A percentile compares a stretch with the other conserved stretches of the same genome.
phyloP scores from a whole-genome alignment of 768 basidiomycete genomes.

The Suillus discolor region DNA sequence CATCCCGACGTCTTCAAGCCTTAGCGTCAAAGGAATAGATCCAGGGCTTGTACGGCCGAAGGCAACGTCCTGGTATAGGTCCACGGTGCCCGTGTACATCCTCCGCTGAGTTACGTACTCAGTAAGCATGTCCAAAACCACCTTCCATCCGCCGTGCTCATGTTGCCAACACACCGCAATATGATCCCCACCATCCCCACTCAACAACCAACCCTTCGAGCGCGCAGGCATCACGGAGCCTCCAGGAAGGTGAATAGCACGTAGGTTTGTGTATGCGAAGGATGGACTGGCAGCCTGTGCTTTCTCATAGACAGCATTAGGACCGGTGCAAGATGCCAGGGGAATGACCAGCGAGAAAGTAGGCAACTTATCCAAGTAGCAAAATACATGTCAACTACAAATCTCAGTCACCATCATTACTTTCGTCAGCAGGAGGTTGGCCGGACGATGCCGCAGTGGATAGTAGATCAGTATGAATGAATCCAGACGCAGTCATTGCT shows the following conservation, averaged over 20 bases:
- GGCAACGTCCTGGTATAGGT: slow-evolving; percentile 50
- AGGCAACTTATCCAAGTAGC: slow-evolving; percentile 71
- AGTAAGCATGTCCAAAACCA: slow-evolving; percentile 79
- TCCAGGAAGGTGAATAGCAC: slow-evolving; percentile 74
- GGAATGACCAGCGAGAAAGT: slow-evolving; percentile 79
- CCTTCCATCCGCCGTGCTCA: slow-evolving; percentile 83
- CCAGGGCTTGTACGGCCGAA: slow-evolving; percentile 48
- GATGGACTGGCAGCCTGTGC: slow-evolving; percentile 52
- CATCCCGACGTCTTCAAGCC: slow-evolving; percentile 71
- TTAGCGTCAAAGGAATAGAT: slow-evolving; percentile 44
- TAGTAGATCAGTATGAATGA: slow-evolving; percentile 72
- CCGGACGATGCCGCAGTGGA: slow-evolving; percentile 48
- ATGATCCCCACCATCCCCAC: slow-evolving; percentile 64
- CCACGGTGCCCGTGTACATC: slow-evolving; percentile 40
- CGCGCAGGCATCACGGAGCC: slow-evolving; percentile 69
- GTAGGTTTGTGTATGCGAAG: slow-evolving; percentile 63
- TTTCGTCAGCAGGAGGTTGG: slow-evolving; percentile 41
- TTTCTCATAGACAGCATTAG: slow-evolving; percentile 73
- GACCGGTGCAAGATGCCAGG: slow-evolving; percentile 58
- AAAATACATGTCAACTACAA: slow-evolving; percentile 71
- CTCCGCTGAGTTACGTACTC: slow-evolving; percentile 70
- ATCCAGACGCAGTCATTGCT: slow-evolving; percentile 76
- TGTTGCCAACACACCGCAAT: slow-evolving; percentile 80
- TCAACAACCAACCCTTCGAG: slow-evolving; percentile 71
- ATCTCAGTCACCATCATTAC: slow-evolving; percentile 47